These are phyloP conservation scores for Saccharomycopsis hybrid DNA, from an alignment of 1,139 yeast genomes.

Conservation along the genomic window DNA sequence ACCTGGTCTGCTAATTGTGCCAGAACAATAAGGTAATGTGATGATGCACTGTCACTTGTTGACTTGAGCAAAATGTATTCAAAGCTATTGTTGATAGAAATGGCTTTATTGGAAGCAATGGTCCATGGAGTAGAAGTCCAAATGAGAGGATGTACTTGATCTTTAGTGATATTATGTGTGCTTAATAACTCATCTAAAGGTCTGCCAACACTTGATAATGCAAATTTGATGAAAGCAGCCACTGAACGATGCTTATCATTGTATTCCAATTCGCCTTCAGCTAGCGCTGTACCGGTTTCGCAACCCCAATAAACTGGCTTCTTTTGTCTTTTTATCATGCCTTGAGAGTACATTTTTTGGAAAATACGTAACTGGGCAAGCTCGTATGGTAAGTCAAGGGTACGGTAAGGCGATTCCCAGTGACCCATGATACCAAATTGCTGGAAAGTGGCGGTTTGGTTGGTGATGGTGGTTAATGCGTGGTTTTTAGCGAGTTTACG, in stretches of 20 bases:
- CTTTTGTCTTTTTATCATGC: constrained; percentile 71
- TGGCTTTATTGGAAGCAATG: constrained; percentile 77
- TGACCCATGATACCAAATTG: constrained; percentile 79
- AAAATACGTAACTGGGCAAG: constrained; percentile 68
- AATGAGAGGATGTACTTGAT: constrained; percentile 38
- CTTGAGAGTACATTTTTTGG: constrained; percentile 54
- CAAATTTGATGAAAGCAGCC: constrained; percentile 69
- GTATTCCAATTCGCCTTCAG: constrained; percentile 94
- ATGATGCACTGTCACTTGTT: constrained; percentile 25
- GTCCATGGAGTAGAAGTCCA: constrained; percentile 99
- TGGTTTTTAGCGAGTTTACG: constrained; percentile 60
- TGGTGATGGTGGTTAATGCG: constrained; percentile 58
- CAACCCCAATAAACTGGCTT: constrained; percentile 98
- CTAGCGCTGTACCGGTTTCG: constrained; percentile 88
- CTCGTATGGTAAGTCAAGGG: constrained; percentile 68
- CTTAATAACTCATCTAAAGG: background rate
- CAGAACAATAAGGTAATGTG: constrained; percentile 47
- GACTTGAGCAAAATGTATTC: constrained; percentile 46
- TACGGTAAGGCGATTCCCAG: constrained; percentile 65
- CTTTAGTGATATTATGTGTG: background rate
- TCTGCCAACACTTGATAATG: constrained; percentile 26
- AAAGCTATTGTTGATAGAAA: constrained; percentile 59
- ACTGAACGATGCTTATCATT: constrained; percentile 63
- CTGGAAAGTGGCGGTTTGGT: constrained; percentile 59
- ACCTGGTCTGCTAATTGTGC: constrained; percentile 35